Evolutionary conservation across 805 yeast species (phyloP).

Genomic region (Kurtzmaniella fragi): DNA sequence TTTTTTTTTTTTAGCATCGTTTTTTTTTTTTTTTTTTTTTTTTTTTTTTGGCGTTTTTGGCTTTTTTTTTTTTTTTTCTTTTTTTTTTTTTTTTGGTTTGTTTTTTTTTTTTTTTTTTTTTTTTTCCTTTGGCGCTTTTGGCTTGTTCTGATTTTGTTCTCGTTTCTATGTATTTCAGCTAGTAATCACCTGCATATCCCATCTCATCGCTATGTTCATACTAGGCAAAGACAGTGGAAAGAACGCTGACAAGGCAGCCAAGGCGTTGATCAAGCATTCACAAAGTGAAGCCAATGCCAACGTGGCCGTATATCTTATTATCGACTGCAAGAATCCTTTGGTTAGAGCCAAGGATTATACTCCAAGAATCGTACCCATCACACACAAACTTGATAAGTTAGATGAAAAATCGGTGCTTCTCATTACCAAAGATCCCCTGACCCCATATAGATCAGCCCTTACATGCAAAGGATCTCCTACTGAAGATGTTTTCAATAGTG

Average conservation of each 20-base stretch:
- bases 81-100: no score
- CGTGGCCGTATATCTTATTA: slow-evolving; percentile 25
- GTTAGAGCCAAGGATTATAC: slow-evolving; percentile 31
- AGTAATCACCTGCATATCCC: background rate
- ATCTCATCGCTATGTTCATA: slow-evolving; percentile 5
- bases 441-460: slow-evolving; percentile 47
- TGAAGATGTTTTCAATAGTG: slow-evolving; percentile 55
- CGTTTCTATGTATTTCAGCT: slow-evolving; percentile 3
- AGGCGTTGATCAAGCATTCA: slow-evolving; percentile 12
- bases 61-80: no score
- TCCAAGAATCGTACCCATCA: slow-evolving; percentile 46
- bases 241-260: slow-evolving; percentile 10
- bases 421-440: slow-evolving; percentile 71
- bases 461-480: slow-evolving; percentile 48
- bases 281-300: slow-evolving; percentile 9
- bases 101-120: background rate
- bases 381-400: slow-evolving; percentile 45
- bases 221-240: slow-evolving; percentile 12
- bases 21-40: no score
- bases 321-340: slow-evolving; percentile 27
- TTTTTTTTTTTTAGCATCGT: no score
- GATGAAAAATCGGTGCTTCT: slow-evolving; percentile 50
- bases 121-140: background rate
- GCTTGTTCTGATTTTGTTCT: background rate
- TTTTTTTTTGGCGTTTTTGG: no score